Base-by-base conservation (phyloP, 805 yeast genomes). In the Starmerella potacharoeniae region DNA sequence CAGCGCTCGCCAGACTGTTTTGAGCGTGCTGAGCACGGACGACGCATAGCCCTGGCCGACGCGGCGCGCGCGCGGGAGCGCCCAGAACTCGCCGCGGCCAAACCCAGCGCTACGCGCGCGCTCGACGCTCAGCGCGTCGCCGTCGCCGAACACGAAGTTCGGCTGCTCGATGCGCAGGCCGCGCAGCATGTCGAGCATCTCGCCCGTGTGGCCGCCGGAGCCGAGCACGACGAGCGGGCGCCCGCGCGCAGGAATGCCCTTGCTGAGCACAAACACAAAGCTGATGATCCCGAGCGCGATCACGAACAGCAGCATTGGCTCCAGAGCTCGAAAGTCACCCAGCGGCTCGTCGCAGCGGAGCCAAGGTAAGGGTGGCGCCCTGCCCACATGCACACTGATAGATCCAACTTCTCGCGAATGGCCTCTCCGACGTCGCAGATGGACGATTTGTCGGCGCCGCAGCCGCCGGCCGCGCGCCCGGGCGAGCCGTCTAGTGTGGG, bases 131-230 rank as follows among this genome's bases (percentile, higher is more conserved):
- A 81, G 65, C 8, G 69, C 56, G 61, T 82, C 87, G 10, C 77
- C 82, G 0, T 78, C 71, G 1, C 81, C 74, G 5, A 72, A 68
- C 14, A 74, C 70, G 66, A 73, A 74, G 11, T 34, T 22, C 29
- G 61, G 39, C 44, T 62, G 63, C 34, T 11, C 49, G 22, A 68
- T 51, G 41, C 69, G 62, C 40, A 77, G 70, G 6, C 67, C 66
- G 5, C 66, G 58, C 9, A 87, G 66, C 16, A 91, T 72, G 30
- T 90, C 72, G n/a, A 90, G 67, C 95, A 91, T 87, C 68, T 91
- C 97, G 1, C 96, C 97, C 0, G 97, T 89, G 64, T 89, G 97
- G 2, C 97, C 97, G 2, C 98, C 98, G 0, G 96, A 88, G 0
- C 97, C 97, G 10, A 91, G 70, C n/a, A 88, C 74, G 0, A 85